Percentiles rank a stretch among this genome's conserved stretches.
Evolutionary conservation across 768 basidiomycete species (phyloP).

Genomic region (Gloeostereum incarnatum): DNA sequence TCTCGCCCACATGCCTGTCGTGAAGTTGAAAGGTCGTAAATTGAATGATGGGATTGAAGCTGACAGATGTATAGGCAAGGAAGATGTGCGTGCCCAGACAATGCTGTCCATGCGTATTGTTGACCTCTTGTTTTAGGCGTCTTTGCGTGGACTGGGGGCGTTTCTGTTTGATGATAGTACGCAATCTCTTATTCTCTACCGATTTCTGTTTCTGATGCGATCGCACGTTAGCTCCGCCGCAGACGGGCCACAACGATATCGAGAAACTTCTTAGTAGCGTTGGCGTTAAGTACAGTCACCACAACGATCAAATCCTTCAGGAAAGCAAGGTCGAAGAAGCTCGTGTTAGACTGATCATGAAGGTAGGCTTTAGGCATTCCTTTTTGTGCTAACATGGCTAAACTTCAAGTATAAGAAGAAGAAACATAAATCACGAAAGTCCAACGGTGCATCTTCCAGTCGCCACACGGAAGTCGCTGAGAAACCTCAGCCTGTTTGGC

Average conservation of each 20-base stretch:
- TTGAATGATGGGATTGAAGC: slow-evolving; percentile 35
- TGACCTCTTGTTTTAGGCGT: not conserved
- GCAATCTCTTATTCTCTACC: slow-evolving; percentile 6
- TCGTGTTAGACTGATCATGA: slow-evolving; percentile 41
- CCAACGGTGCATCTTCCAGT: not conserved
- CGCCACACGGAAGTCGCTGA: not conserved
- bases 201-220: not conserved
- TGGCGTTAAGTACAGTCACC: slow-evolving; percentile 66
- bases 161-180: slow-evolving; percentile 67
- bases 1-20: slow-evolving; percentile 50
- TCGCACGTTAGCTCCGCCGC: not conserved
- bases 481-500: slow-evolving; percentile 44
- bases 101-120: not conserved
- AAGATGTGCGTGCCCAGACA: slow-evolving; percentile 22
- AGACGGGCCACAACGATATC: slow-evolving; percentile 38
- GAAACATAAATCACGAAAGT: slow-evolving; percentile 11
- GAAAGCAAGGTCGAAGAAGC: slow-evolving; percentile 64
- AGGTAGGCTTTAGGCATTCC: slow-evolving; percentile 23
- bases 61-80: slow-evolving; percentile 36
- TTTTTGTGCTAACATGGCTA: slow-evolving; percentile 1
- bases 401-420: slow-evolving; percentile 18
- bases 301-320: slow-evolving; percentile 61
- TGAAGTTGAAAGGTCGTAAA: slow-evolving; percentile 21
- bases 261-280: slow-evolving; percentile 47
- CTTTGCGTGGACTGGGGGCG: slow-evolving; percentile 47